Evolutionary conservation across 192 early-diverging fungal species (phyloP), one percentile per base, ranked within the genome.

Genomic region (Chytriomyces hyalinus): DNA sequence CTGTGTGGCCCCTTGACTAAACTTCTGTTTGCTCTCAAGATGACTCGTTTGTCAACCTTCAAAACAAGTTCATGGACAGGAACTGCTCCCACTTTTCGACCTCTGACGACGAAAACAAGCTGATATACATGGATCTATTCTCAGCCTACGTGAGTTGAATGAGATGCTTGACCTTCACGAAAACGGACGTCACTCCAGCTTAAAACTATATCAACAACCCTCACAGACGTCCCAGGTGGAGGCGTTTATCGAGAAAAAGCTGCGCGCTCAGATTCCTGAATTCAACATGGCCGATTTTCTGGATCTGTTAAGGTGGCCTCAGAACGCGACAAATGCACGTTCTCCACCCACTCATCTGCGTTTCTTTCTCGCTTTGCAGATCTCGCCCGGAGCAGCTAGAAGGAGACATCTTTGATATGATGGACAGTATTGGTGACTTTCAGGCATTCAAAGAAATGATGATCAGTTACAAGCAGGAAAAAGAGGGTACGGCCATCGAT

Each of bases 331-430:
- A 4, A 2, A 36, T 22, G 57, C 17, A 60, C 17, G 1, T 17
- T 22, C 17, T n/a, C 57, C 57, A 4, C 57, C 22, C 3, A 10
- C 10, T 61, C 43, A 28, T 0, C 77, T 13, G 59, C 60, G 6
- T 72, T 80, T 67, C 48, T 67, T 53, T 22, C 61, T 62, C 0
- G 0, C 0, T 47, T 22, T n/a, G 11, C 73, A 68, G 71, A 48
- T 82, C 61, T 15, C 46, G 76, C 20, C 46, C 73, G 3, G 85
- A 87, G 48, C 65, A 82, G 61, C 61, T 83, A 6, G 79, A 85
- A 46, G 87, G 88, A 48, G 88, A 89, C 60, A 87, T 89, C 6
- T 89, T 89, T 80, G 88, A 89, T 26, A 77, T 89, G 50, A 57
- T 89, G 65, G 67, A 36, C 49, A 82, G 67, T 20, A 67, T 89